Evolutionary conservation across 2,329 filamentous ascomycete species (phyloP).

Genomic region (Xylariales sp.): DNA sequence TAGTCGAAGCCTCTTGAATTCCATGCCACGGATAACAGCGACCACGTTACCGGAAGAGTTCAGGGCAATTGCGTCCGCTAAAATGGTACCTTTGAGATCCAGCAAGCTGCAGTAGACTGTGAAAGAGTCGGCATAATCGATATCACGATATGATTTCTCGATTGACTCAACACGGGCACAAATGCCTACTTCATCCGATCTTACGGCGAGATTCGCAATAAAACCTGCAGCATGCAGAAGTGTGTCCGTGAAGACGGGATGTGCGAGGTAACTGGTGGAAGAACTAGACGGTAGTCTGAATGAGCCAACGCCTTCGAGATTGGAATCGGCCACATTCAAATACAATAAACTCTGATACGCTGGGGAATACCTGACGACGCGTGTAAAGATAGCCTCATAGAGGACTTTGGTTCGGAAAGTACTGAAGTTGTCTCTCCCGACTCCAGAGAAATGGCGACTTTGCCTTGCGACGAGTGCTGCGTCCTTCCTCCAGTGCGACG

Average conservation of each 20-base stretch:
- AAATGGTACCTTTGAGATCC: slow-evolving; percentile 6
- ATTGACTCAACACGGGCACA: slow-evolving; percentile 10
- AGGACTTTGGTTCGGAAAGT: slow-evolving; percentile 12
- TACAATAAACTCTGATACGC: slow-evolving; percentile 9
- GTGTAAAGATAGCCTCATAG: slow-evolving; percentile 14
- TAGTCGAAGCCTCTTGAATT: slow-evolving; percentile 5
- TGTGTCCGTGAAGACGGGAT: slow-evolving; percentile 14
- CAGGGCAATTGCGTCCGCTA: slow-evolving; percentile 9
- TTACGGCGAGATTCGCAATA: slow-evolving; percentile 13
- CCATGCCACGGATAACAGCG: slow-evolving; percentile 5
- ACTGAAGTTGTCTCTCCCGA: slow-evolving; percentile 4
- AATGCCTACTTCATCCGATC: slow-evolving; percentile 11
- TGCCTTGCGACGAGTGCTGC: slow-evolving; percentile 3
- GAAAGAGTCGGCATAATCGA: slow-evolving; percentile 9
- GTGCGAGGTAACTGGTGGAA: slow-evolving; percentile 1
- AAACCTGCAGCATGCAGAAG: slow-evolving; percentile 17
- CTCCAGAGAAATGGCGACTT: slow-evolving; percentile 2
- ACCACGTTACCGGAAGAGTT: background rate
- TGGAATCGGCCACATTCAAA: slow-evolving; percentile 7
- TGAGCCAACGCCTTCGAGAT: slow-evolving; percentile 7
- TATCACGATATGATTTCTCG: slow-evolving; percentile 5
- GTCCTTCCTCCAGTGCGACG: background rate
- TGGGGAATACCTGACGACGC: slow-evolving; percentile 14
- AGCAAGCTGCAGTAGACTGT: slow-evolving; percentile 12
- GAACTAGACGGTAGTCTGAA: slow-evolving; percentile 8